Conservation (phyloP, 169 alveolate species). For the Miamiensis avidus region DNA sequence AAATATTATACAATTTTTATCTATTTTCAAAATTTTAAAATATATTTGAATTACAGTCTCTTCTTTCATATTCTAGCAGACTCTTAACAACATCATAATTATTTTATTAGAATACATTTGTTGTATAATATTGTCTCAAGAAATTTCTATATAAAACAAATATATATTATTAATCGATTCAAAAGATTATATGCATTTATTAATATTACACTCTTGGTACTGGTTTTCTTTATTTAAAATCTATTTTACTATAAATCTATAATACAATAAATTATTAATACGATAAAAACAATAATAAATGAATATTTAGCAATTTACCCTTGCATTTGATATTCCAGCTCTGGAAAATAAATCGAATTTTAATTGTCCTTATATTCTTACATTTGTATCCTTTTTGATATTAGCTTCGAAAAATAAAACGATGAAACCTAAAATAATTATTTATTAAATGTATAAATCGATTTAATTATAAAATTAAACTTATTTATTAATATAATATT, state of each 20-base stretch:
- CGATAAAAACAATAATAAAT: no score
- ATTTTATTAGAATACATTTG: neutral
- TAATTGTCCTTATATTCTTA: neutral
- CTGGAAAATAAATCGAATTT: neutral
- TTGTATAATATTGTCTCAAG: neutral
- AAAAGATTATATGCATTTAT: no score
- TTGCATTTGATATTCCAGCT: neutral
- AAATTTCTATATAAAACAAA: no score
- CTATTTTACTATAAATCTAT: neutral
- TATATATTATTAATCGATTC: no score
- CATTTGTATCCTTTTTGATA: neutral
- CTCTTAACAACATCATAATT: no score
- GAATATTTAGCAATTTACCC: neutral
- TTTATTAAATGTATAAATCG: no score
- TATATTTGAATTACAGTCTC: neutral
- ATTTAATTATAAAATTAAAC: no score
- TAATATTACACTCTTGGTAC: neutral
- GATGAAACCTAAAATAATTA: neutral
- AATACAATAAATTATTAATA: no score
- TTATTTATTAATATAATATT: no score
- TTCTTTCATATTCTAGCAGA: neutral
- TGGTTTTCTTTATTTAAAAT: neutral
- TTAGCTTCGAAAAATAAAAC: neutral
- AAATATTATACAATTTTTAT: no score
- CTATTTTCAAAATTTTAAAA: no score